These are phyloP conservation scores for Eutrema salsugineum DNA, from an alignment of 441 rosid species.

Conservation along the genomic window DNA sequence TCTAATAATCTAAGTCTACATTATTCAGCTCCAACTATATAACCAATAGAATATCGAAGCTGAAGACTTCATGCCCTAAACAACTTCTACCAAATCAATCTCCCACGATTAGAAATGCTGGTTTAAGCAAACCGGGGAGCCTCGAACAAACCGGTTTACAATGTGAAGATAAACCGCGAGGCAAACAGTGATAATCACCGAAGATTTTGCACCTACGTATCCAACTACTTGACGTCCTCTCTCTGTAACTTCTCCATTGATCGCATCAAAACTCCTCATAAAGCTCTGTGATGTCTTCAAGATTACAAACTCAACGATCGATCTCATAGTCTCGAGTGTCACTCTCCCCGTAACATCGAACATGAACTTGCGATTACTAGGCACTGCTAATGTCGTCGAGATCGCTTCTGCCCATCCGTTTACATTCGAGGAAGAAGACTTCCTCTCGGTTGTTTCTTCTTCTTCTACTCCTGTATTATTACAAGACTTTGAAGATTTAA, in stretches of 20 bases:
- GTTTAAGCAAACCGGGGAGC: slow-evolving; percentile 2
- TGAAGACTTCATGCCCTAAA: background rate
- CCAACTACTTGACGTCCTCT: slow-evolving; percentile 62
- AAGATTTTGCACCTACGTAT: slow-evolving; percentile 61
- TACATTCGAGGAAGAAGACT: background rate
- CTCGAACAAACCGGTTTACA: slow-evolving; percentile 20
- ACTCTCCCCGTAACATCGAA: slow-evolving; percentile 90
- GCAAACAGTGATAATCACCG: slow-evolving; percentile 65
- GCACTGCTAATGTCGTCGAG: slow-evolving; percentile 60
- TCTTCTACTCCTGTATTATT: slow-evolving; percentile 1
- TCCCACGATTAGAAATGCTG: slow-evolving; percentile 13
- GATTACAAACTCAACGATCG: slow-evolving; percentile 45
- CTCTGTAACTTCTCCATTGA: slow-evolving; percentile 49
- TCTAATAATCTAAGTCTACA: background rate
- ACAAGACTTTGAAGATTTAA: slow-evolving; percentile 48
- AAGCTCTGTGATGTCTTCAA: slow-evolving; percentile 58
- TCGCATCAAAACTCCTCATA: slow-evolving; percentile 37
- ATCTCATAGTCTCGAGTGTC: slow-evolving; percentile 63
- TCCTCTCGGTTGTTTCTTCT: background rate
- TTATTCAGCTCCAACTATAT: background rate
- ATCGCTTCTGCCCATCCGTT: slow-evolving; percentile 56
- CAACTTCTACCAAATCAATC: slow-evolving; percentile 28
- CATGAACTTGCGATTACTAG: slow-evolving; percentile 67
- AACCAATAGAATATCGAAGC: background rate
- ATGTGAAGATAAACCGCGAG: slow-evolving; percentile 76